Evolutionary conservation across 2,329 filamentous ascomycete genomes (phyloP), one percentile per base, ranked within the genome.

Genomic region (Colletotrichum aenigma): DNA sequence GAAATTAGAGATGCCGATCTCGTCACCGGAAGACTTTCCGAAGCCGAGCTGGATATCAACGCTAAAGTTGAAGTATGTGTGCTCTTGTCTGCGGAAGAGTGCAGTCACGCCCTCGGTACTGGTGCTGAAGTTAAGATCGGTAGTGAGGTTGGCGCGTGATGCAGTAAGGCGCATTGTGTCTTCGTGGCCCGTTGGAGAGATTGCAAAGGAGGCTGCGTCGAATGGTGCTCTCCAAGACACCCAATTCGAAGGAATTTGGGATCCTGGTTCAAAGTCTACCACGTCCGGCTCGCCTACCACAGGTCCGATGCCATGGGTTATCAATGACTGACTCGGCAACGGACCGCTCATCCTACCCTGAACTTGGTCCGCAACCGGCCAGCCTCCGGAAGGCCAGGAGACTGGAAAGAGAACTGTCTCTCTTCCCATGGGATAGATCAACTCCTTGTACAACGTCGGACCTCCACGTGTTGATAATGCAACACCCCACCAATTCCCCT

Each of bases 401-500:
- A 86, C 88, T 0, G 88, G 85, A 15, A 84, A 85, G 5, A 91
- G 80, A 0, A 90, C 86, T 0, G 87, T 86, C 78, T 92, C 90
- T 10, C 90, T 83, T 3, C 89, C 90, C 89, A 91, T 90, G 0
- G 88, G 88, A 77, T 88, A 90, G 28, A 81, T 81, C 26, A 64
- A 38, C 7, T 65, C 30, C 12, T 30, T 66, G 18, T 79, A 75
- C 76, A 81, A 88, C 12, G 81, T 81, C 0, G 86, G 84, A 0
- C 86, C 87, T 21, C 83, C 84, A 3, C 89, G 83, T 0, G 86
- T 88, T 2, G 86, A 83, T 2, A 91, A 80, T 2, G 85, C 84
- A 9, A 88, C 82, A 0, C 84, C 86, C 89, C 89, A 91, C 90
- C 90, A 92, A 43, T 88, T 86, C 0, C 87, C 88, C 0, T 77